Evolutionary conservation across 805 yeast genomes (phyloP).

Genomic region (Wickerhamiella kurtzmanii): DNA sequence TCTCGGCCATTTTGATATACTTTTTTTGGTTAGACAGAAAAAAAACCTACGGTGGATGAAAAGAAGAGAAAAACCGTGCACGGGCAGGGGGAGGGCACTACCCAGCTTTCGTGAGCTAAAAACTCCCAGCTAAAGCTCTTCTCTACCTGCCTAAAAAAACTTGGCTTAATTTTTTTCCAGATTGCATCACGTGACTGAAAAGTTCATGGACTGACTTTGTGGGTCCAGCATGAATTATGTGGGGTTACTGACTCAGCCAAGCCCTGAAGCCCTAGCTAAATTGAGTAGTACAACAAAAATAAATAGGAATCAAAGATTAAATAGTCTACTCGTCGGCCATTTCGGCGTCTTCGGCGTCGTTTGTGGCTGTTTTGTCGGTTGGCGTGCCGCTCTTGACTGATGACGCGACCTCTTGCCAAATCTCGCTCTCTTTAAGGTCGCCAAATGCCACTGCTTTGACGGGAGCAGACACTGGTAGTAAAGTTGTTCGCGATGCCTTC

Average conservation of each 20-base stretch:
- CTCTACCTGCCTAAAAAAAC: too few relatives aligned
- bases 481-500: conserved; percentile 32
- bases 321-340: background rate
- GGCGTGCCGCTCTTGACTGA: too few relatives aligned
- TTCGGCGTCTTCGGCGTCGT: conserved; percentile 8
- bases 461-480: conserved; percentile 55
- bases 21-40: background rate
- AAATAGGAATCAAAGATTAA: background rate
- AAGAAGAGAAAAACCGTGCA: too few relatives aligned
- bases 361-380: background rate
- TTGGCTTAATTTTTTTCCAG: too few relatives aligned
- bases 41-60: too few relatives aligned
- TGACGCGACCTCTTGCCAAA: conserved; percentile 23
- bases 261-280: background rate
- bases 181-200: background rate
- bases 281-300: background rate
- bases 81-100: too few relatives aligned
- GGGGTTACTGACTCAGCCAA: background rate
- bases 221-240: background rate
- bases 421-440: conserved; percentile 36
- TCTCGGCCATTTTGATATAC: conserved; percentile 39
- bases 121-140: too few relatives aligned
- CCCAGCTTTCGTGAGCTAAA: too few relatives aligned
- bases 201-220: background rate
- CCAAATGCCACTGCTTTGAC: conserved; percentile 62